phyloP scores from a whole-genome alignment of 306 rosid species.

The Cyclanthera cordifolia region DNA sequence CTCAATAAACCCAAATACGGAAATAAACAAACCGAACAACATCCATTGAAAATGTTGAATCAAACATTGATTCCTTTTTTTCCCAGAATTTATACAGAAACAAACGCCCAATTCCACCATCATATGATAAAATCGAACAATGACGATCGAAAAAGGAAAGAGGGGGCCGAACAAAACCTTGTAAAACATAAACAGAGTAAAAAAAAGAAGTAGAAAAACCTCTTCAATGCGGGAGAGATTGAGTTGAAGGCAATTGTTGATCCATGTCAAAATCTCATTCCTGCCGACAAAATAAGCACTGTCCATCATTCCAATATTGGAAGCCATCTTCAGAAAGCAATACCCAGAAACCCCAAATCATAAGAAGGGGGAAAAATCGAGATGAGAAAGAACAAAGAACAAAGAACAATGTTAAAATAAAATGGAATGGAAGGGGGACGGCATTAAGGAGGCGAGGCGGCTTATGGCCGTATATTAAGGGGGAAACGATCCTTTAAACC shows the following conservation, averaged over 20 bases:
- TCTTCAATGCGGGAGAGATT: conserved; percentile 85
- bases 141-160: not conserved
- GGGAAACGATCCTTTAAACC: conserved; percentile 8
- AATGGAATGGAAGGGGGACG: not conserved
- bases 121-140: not conserved
- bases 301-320: conserved; percentile 89
- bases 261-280: conserved; percentile 87
- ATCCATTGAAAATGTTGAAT: too few species aligned
- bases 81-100: not conserved
- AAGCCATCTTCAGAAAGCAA: conserved; percentile 43
- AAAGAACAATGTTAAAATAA: conserved; percentile 4
- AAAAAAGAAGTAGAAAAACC: conserved; percentile 23
- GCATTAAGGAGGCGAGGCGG: conserved; percentile 5
- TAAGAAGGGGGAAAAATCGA: not conserved
- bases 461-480: conserved; percentile 8
- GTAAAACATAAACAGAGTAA: not conserved
- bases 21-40: not conserved
- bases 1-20: not conserved
- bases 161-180: not conserved
- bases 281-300: conserved; percentile 90
- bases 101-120: not conserved
- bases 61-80: not conserved
- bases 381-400: not conserved
- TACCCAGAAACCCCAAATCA: conserved; percentile 16
- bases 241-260: conserved; percentile 77